phyloP scores from a whole-genome alignment of 768 basidiomycete genomes.

The Calocybe cyanea region DNA sequence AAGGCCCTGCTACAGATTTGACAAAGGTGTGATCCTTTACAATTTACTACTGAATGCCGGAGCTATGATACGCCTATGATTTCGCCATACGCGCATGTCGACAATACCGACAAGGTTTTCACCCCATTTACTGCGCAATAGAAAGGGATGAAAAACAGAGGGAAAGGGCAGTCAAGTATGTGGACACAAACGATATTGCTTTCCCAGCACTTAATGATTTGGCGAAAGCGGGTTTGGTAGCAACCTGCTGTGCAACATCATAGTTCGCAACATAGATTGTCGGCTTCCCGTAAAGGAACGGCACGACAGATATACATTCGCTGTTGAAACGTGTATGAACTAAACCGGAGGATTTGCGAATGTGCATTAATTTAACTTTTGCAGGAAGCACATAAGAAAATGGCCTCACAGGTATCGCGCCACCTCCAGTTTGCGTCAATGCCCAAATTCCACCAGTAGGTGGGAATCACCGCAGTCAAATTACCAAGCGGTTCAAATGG shows the following conservation, averaged over 20 bases:
- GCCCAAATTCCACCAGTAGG: conserved; percentile 39
- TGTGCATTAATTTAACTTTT: no score
- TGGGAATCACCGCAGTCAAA: conserved; percentile 32
- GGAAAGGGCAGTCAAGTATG: not conserved
- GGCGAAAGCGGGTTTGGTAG: not conserved
- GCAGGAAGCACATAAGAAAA: not conserved
- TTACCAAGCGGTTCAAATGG: conserved; percentile 34
- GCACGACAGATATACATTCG: conserved; percentile 1
- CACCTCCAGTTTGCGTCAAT: conserved; percentile 13
- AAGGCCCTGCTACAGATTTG: not conserved
- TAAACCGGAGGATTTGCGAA: not conserved
- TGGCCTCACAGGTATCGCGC: conserved; percentile 4
- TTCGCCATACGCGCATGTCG: conserved; percentile 40
- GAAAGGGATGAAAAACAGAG: not conserved
- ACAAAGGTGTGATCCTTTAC: conserved; percentile 18
- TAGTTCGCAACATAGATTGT: conserved; percentile 1
- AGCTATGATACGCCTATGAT: conserved; percentile 38
- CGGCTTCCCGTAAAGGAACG: not conserved
- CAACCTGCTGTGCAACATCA: not conserved
- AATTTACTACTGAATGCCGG: conserved; percentile 40
- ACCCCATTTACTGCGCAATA: conserved; percentile 8
- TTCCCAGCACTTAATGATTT: conserved; percentile 2
- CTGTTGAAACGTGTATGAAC: not conserved
- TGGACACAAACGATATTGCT: conserved; percentile 1
- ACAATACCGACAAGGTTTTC: conserved; percentile 3